A percentile compares a stretch with the other conserved stretches of the same genome.
Evolutionary conservation across 2,329 filamentous ascomycete species (phyloP).

Genomic region (Lizonia empirigonia): DNA sequence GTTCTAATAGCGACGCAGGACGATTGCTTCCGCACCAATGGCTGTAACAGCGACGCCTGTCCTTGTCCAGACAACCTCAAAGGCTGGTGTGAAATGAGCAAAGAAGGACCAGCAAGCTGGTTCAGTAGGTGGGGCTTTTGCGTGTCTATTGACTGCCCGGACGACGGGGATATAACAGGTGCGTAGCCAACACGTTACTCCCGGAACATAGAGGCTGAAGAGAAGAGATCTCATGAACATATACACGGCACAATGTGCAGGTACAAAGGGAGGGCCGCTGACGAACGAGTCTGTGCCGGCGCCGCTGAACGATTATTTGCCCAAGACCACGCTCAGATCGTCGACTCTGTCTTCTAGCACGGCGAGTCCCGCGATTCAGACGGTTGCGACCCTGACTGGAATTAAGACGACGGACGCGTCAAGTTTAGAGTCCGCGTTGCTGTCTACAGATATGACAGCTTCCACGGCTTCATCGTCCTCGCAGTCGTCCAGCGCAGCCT

Average conservation of each 20-base stretch:
- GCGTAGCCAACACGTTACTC: background rate
- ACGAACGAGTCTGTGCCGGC: slow-evolving; percentile 1
- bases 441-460: background rate
- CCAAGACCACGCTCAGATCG: background rate
- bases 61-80: slow-evolving; percentile 3
- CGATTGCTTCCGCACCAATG: background rate
- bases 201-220: background rate
- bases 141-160: background rate
- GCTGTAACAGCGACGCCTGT: background rate
- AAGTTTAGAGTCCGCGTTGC: background rate
- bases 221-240: background rate
- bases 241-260: slow-evolving; percentile 1
- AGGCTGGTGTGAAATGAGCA: slow-evolving; percentile 3
- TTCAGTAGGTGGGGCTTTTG: slow-evolving; percentile 1
- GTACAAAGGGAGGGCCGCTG: background rate
- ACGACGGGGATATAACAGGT: slow-evolving; percentile 5
- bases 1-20: background rate
- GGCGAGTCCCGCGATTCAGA: background rate
- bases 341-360: too few species aligned
- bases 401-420: background rate
- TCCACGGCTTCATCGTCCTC: background rate
- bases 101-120: background rate
- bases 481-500: background rate
- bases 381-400: background rate
- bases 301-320: background rate